phyloP scores from a whole-genome alignment of 495 filamentous ascomycete species.

The Rostrohypoxylon terebratum region DNA sequence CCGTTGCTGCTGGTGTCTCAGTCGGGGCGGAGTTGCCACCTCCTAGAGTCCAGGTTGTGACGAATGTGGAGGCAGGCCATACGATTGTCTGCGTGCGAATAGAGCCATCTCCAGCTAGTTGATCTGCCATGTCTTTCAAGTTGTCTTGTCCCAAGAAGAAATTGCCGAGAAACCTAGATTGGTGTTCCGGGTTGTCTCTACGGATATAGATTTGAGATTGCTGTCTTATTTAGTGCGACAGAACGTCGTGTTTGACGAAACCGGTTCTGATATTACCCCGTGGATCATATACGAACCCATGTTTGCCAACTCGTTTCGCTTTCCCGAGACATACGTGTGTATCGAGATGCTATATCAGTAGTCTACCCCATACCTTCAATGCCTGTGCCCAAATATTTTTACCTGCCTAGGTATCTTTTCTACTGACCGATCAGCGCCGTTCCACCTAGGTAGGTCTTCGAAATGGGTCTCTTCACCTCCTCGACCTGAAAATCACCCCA shows the following conservation, averaged over 20 bases:
- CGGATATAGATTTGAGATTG: slow-evolving; percentile 26
- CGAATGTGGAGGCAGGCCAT: slow-evolving; percentile 35
- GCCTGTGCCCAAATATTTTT: not conserved
- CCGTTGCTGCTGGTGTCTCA: slow-evolving; percentile 24
- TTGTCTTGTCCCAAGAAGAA: not conserved
- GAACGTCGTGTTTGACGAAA: slow-evolving; percentile 35
- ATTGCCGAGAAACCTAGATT: not conserved
- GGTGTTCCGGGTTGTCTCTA: not conserved
- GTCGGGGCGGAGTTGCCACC: slow-evolving; percentile 29
- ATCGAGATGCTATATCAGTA: not conserved
- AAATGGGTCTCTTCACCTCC: not conserved
- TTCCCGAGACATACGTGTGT: slow-evolving; percentile 43
- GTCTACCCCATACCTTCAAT: not conserved
- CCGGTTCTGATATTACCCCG: slow-evolving; percentile 21
- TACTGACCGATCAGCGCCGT: not conserved
- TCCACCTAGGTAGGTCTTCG: no score
- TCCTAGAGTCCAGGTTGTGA: slow-evolving; percentile 38
- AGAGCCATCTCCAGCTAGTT: slow-evolving; percentile 13
- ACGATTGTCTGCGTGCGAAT: slow-evolving; percentile 39
- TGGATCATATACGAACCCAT: slow-evolving; percentile 24
- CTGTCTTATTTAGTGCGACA: slow-evolving; percentile 17
- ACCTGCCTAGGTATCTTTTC: not conserved
- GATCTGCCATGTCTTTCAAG: slow-evolving; percentile 13
- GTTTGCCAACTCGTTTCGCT: slow-evolving; percentile 29
- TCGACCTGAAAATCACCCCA: not conserved